Evolutionary conservation across 2,329 filamentous ascomycete genomes (phyloP).

Genomic region (Fusarium liriodendri): DNA sequence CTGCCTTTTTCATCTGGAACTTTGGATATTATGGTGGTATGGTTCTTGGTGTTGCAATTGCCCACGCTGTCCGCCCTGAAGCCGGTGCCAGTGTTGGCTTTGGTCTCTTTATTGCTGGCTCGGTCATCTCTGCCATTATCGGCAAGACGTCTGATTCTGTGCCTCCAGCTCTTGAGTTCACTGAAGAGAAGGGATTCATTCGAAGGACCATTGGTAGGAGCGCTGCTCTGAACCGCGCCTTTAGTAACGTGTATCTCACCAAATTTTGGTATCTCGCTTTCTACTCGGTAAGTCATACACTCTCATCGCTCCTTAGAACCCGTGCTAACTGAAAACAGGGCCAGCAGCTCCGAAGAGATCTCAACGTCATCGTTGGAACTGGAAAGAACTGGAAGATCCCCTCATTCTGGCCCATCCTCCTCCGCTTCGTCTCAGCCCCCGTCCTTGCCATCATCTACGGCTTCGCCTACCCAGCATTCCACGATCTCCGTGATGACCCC

Average conservation of each 20-base stretch:
- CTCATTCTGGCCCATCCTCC: constrained; percentile 59
- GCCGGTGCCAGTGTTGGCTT: constrained; percentile 64
- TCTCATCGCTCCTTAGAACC: fast-evolving
- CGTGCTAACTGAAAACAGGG: constrained; percentile 52
- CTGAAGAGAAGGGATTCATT: constrained; percentile 47
- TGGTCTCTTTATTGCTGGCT: constrained; percentile 60
- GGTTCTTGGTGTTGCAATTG: constrained; percentile 62
- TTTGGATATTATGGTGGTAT: constrained; percentile 65
- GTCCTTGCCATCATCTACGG: constrained; percentile 63
- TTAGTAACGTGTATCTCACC: constrained; percentile 51
- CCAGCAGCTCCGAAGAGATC: constrained; percentile 65
- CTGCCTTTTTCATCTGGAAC: constrained; percentile 59
- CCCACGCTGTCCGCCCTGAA: constrained; percentile 57
- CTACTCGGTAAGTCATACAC: constrained; percentile 61
- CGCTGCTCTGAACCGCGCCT: constrained; percentile 43
- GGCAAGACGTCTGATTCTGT: constrained; percentile 54
- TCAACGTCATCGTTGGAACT: constrained; percentile 64
- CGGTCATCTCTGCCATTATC: constrained; percentile 53
- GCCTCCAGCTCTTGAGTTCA: constrained; percentile 57
- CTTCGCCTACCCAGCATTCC: constrained; percentile 63
- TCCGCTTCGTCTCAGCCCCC: constrained; percentile 62
- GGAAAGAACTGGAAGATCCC: constrained; percentile 69
- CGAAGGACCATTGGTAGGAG: constrained; percentile 47
- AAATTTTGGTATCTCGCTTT: constrained; percentile 65
- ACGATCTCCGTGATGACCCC: constrained; percentile 60